Conservation (phyloP, 768 basidiomycete genomes). For the Mrakia blollopis region DNA sequence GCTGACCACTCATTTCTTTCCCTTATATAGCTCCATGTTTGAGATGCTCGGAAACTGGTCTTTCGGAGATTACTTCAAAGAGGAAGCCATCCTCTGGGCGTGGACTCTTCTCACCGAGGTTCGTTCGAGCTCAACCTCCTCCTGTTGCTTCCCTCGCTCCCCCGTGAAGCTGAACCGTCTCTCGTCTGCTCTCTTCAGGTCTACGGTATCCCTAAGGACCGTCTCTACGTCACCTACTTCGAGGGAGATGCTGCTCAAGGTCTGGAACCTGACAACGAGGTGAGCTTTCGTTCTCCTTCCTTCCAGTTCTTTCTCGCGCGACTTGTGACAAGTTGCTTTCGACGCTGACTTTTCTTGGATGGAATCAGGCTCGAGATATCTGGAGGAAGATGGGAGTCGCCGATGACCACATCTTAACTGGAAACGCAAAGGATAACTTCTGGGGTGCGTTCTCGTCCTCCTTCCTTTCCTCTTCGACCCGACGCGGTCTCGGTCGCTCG, state of each 20-base stretch:
- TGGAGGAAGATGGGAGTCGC: constrained; percentile 86
- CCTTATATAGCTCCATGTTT: constrained; percentile 51
- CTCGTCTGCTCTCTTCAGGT: constrained; percentile 46
- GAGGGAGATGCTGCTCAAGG: constrained; percentile 84
- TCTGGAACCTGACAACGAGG: constrained; percentile 81
- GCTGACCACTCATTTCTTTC: not conserved
- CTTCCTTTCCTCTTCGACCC: not conserved
- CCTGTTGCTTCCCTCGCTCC: not conserved
- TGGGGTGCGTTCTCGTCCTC: constrained; percentile 67
- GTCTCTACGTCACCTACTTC: constrained; percentile 95
- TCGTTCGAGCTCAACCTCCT: not conserved
- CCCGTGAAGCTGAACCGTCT: not conserved
- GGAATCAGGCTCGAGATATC: constrained; percentile 48
- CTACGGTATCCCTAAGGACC: constrained; percentile 79
- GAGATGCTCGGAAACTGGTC: constrained; percentile 99
- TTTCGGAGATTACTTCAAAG: constrained; percentile 99
- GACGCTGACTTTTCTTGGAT: not conserved
- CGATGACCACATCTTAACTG: constrained; percentile 86
- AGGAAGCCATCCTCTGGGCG: constrained; percentile 86
- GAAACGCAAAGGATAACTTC: constrained; percentile 95
- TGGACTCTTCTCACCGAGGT: constrained; percentile 84
- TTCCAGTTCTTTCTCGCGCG: too few species aligned
- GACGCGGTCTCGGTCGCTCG: not conserved
- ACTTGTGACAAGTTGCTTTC: too few species aligned
- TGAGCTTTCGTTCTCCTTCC: constrained; percentile 13